These are phyloP conservation scores for Arabis alpina DNA, from an alignment of 345 rosid species.

Conservation along the genomic window DNA sequence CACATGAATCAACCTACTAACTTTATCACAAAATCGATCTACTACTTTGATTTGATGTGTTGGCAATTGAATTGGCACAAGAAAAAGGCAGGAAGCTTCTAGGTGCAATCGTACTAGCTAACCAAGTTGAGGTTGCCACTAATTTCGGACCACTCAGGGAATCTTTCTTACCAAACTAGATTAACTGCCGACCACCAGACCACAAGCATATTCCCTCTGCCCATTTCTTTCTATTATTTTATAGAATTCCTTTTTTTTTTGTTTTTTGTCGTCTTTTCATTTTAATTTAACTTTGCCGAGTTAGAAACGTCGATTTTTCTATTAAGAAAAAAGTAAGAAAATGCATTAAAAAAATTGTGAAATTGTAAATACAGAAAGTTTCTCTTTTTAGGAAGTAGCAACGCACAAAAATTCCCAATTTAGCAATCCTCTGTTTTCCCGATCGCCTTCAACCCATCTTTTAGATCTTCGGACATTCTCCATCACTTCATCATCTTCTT, in stretches of 20 bases:
- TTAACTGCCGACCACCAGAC: constrained; percentile 48
- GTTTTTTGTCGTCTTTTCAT: too few species aligned
- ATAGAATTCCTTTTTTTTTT: neutral
- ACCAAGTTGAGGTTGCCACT: constrained; percentile 30
- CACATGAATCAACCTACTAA: neutral
- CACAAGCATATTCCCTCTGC: constrained; percentile 41
- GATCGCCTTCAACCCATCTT: constrained; percentile 57
- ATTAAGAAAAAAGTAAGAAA: constrained; percentile 10
- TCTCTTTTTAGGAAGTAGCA: constrained; percentile 59
- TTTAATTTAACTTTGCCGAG: constrained; percentile 6
- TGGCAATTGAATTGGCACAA: constrained; percentile 7
- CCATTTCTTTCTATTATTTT: constrained; percentile 26
- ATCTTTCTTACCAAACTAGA: constrained; percentile 47
- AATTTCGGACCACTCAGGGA: constrained; percentile 24
- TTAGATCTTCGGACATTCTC: constrained; percentile 43
- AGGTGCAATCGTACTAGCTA: constrained; percentile 19
- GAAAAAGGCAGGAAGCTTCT: constrained; percentile 7
- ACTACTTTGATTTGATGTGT: constrained; percentile 26
- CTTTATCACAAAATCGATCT: too few species aligned
- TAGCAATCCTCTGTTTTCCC: constrained; percentile 50
- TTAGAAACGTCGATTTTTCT: constrained; percentile 24
- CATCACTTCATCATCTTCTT: constrained; percentile 25
- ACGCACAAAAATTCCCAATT: constrained; percentile 63
- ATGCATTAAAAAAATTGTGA: constrained; percentile 7
- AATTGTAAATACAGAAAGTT: constrained; percentile 39